These are phyloP conservation scores for Yarrowia yakushimensis DNA, from an alignment of 805 yeast species.

Conservation along the genomic window DNA sequence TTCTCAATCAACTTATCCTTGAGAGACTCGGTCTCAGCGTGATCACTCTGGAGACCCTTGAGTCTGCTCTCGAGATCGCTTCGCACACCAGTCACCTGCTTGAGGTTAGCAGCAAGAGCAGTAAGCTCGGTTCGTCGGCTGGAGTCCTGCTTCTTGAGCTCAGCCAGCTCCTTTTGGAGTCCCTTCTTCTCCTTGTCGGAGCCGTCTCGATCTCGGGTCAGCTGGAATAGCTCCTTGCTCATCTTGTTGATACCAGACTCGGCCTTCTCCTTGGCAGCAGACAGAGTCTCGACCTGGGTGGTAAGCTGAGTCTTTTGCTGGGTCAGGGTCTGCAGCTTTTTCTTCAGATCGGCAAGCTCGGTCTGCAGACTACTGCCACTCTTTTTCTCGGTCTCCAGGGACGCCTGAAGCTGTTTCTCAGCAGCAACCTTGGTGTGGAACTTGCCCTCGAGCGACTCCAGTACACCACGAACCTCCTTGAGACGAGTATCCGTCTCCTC, in stretches of 20 bases:
- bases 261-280: conserved; percentile 54
- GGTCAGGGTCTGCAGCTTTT: conserved; percentile 27
- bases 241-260: conserved; percentile 88
- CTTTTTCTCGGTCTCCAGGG: conserved; percentile 24
- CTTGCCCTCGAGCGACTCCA: conserved; percentile 27
- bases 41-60: conserved; percentile 28
- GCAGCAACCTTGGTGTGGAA: conserved; percentile 17
- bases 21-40: conserved; percentile 37
- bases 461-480: conserved; percentile 12
- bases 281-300: conserved; percentile 38
- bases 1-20: conserved; percentile 47
- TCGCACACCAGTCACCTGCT: conserved; percentile 18
- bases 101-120: conserved; percentile 23
- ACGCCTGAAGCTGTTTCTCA: background rate
- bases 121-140: background rate
- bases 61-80: conserved; percentile 32
- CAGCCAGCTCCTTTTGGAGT: background rate
- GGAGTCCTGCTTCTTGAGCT: conserved; percentile 30
- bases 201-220: conserved; percentile 57
- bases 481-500: conserved; percentile 39
- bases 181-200: conserved; percentile 38
- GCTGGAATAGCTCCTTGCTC: conserved; percentile 73
- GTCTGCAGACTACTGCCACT: conserved; percentile 15
- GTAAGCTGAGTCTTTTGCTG: conserved; percentile 37
- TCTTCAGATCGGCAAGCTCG: conserved; percentile 32